Evolutionary conservation across 225 moss, liverwort and hornwort genomes (phyloP).

Genomic region (Physcomitrellopsis africana): DNA sequence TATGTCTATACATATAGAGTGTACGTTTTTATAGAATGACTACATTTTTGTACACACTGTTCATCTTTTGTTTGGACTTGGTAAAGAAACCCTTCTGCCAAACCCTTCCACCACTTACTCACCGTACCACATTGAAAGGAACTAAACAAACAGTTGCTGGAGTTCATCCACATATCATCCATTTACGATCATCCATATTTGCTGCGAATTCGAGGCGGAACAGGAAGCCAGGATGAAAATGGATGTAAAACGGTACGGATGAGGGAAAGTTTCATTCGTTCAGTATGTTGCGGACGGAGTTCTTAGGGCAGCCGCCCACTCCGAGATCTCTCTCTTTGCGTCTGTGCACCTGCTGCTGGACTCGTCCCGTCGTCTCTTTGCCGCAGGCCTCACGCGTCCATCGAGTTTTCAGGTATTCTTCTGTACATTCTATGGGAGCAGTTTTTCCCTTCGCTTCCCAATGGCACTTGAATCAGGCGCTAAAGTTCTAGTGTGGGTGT

Average conservation of each 20-base stretch:
- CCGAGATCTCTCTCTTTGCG: background rate
- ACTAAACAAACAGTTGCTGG: too few species aligned
- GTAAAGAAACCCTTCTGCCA: too few species aligned
- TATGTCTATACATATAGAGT: too few species aligned
- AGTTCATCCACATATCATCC: too few species aligned
- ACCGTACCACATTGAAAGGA: too few species aligned
- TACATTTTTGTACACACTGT: too few species aligned
- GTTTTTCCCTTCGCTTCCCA: background rate
- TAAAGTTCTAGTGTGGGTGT: background rate
- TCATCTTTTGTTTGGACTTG: too few species aligned
- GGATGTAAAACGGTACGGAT: background rate
- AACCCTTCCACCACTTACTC: too few species aligned
- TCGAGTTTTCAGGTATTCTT: conserved; percentile 34
- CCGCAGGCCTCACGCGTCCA: conserved; percentile 18
- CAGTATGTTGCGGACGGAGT: background rate
- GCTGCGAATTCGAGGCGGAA: too few species aligned
- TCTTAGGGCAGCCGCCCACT: conserved; percentile 37
- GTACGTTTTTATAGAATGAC: too few species aligned
- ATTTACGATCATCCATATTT: too few species aligned
- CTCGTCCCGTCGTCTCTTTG: conserved; percentile 11
- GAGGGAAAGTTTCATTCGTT: background rate
- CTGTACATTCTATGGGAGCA: too few species aligned
- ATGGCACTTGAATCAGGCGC: background rate
- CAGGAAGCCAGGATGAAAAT: background rate
- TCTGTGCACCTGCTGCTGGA: conserved; percentile 30